These are phyloP conservation scores for Candida chauliodis DNA, from an alignment of 805 yeast genomes.

Conservation along the genomic window DNA sequence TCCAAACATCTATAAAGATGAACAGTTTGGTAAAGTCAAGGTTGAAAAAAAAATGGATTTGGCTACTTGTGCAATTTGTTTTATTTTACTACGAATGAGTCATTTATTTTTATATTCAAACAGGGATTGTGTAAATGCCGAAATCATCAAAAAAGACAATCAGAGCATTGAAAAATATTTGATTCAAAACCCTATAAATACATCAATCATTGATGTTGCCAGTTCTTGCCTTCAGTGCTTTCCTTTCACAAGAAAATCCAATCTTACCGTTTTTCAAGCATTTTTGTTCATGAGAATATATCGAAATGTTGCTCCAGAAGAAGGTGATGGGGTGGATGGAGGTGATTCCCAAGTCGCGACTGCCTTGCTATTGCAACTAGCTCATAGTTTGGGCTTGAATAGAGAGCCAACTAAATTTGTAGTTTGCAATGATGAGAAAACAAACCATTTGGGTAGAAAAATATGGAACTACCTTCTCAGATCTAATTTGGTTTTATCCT, in stretches of 20 bases:
- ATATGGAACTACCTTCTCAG: slow-evolving; percentile 24
- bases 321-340: slow-evolving; percentile 40
- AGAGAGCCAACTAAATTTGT: slow-evolving; percentile 37
- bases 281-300: slow-evolving; percentile 26
- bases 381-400: slow-evolving; percentile 35
- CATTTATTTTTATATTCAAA: slow-evolving; percentile 39
- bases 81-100: slow-evolving; percentile 39
- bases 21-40: slow-evolving; percentile 21
- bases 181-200: slow-evolving; percentile 43
- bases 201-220: slow-evolving; percentile 46
- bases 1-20: slow-evolving; percentile 20
- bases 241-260: slow-evolving; percentile 38
- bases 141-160: slow-evolving; percentile 22
- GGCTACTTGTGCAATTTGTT: slow-evolving; percentile 35
- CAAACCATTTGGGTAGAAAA: slow-evolving; percentile 23
- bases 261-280: slow-evolving; percentile 27
- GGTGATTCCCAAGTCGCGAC: slow-evolving; percentile 28
- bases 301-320: slow-evolving; percentile 35
- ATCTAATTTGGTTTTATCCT: slow-evolving; percentile 39
- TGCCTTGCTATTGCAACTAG: slow-evolving; percentile 33
- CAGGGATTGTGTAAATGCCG: slow-evolving; percentile 21
- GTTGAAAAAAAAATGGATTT: slow-evolving; percentile 38
- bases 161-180: slow-evolving; percentile 32
- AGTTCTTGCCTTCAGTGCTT: slow-evolving; percentile 55
- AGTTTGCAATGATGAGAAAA: slow-evolving; percentile 15